Base-by-base conservation (phyloP, 352 stramenopile species). In the Saprolegnia diclina region DNA sequence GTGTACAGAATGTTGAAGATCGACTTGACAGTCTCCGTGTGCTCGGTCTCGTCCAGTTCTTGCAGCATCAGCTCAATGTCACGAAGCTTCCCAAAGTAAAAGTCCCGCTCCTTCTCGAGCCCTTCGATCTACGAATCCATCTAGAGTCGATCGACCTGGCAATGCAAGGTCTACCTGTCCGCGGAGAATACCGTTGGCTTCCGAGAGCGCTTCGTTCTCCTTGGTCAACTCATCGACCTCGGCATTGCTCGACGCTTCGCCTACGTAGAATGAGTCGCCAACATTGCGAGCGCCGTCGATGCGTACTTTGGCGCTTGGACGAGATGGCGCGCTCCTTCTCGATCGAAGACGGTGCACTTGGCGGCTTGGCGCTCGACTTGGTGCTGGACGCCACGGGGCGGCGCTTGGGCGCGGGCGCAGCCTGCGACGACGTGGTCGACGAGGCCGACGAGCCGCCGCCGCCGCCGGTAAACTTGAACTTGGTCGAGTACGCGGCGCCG, bases 81-180 rank as follows among this genome's bases (percentile, higher is more conserved):
- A 55, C 96, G 86, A 35, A 99, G 83, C 79, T 99, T 99, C 56
- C 97, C 87, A 77, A 99, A 99, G 78, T 99, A 99, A 75, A 99
- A 99, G 72, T 99, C 96, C 10, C 96, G 82, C 76, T 99, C 96
- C 67, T 91, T 92, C 74, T 97, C 92, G 16, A 97, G 76, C 38
- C 85, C 92, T 66, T 96, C 85, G 0, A 97, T 79, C 76, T 95
- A 40, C 35, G 14, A 11, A 14, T 37, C n/a, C 26, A 55, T 18
- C 24, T 38, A 54, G 16, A 52, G 26, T 32, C 24, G 22, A 44
- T 10, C 14, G 6, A 32, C 40, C 45, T 19, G 6, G 9, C 0
- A 11, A 9, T n/a, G 59, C 16, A 1, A 24, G 9, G 74, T 77
- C 14, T 77, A 93, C 86, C 78, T 87, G 85, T 0, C 82, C 73